phyloP scores from a whole-genome alignment of 371 early-diverging fungal species.

The Rhizopus sp. region DNA sequence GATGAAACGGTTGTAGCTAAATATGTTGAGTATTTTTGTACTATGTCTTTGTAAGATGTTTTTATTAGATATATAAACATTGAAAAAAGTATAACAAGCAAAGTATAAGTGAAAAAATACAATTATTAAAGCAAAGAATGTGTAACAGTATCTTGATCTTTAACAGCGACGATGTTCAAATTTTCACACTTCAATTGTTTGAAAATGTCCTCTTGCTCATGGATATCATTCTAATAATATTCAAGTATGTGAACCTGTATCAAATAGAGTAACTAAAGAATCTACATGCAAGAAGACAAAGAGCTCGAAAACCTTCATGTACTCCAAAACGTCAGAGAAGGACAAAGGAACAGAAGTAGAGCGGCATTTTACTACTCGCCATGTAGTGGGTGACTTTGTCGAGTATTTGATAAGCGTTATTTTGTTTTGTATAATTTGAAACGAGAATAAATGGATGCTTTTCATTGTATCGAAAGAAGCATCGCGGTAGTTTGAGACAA shows the following conservation, averaged over 20 bases:
- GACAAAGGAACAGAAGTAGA: conserved; percentile 14
- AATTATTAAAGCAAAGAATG: conserved; percentile 12
- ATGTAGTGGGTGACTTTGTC: conserved; percentile 8
- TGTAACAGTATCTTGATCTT: conserved; percentile 11
- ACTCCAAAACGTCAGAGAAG: conserved; percentile 9
- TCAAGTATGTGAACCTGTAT: conserved; percentile 6
- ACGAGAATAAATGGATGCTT: conserved; percentile 4
- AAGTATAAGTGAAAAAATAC: too few species aligned
- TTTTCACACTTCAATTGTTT: conserved; percentile 8
- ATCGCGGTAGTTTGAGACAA: conserved; percentile 8
- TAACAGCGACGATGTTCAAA: conserved; percentile 9
- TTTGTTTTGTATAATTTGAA: conserved; percentile 20
- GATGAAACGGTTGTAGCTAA: too few species aligned
- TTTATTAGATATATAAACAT: too few species aligned
- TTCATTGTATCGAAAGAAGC: conserved; percentile 14
- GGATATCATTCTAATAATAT: conserved; percentile 19
- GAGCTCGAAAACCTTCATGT: conserved; percentile 20
- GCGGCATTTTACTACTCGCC: conserved; percentile 20
- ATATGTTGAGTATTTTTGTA: too few species aligned
- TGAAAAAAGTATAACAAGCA: too few species aligned
- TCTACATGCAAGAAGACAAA: conserved; percentile 12
- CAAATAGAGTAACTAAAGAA: conserved; percentile 8
- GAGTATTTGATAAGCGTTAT: conserved; percentile 15
- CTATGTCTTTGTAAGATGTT: too few species aligned
- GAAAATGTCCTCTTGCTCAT: conserved; percentile 7